Evolutionary conservation across 2,329 filamentous ascomycete species (phyloP).

Genomic region (Dactylella cylindrospora): DNA sequence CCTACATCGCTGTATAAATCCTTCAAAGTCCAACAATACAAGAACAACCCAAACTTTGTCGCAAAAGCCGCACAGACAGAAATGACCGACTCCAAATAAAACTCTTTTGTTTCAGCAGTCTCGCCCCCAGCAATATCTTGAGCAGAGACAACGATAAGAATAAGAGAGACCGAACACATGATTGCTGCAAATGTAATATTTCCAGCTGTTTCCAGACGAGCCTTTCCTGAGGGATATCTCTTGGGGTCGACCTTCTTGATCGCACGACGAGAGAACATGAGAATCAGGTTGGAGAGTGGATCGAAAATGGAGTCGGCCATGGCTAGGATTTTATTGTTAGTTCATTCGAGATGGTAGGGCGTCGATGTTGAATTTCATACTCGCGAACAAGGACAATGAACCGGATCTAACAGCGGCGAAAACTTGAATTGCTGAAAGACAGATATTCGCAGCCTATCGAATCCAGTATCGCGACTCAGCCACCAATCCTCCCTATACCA

Average conservation of each 20-base stretch:
- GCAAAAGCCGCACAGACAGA: conserved; percentile 79
- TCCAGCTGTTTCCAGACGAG: conserved; percentile 88
- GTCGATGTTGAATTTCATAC: conserved; percentile 63
- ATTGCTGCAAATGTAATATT: conserved; percentile 97
- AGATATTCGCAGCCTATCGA: conserved; percentile 71
- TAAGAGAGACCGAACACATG: conserved; percentile 88
- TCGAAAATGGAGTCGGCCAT: conserved; percentile 87
- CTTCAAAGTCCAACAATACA: conserved; percentile 89
- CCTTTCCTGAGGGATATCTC: conserved; percentile 88
- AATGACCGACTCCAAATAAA: conserved; percentile 80
- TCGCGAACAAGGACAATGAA: conserved; percentile 95
- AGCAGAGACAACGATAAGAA: conserved; percentile 85
- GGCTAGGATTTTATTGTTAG: conserved; percentile 34
- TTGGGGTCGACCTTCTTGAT: conserved; percentile 82
- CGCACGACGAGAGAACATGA: conserved; percentile 84
- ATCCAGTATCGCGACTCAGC: conserved; percentile 51
- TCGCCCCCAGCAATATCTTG: conserved; percentile 64
- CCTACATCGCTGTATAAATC: conserved; percentile 84
- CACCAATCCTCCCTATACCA: neutral
- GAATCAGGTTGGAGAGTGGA: conserved; percentile 80
- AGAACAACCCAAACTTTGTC: conserved; percentile 79
- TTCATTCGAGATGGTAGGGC: neutral
- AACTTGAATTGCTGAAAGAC: conserved; percentile 77
- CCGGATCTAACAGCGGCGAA: conserved; percentile 84
- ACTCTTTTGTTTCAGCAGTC: conserved; percentile 60